Evolutionary conservation across 352 stramenopile species (phyloP).

Genomic region (Pythium folliculosum): DNA sequence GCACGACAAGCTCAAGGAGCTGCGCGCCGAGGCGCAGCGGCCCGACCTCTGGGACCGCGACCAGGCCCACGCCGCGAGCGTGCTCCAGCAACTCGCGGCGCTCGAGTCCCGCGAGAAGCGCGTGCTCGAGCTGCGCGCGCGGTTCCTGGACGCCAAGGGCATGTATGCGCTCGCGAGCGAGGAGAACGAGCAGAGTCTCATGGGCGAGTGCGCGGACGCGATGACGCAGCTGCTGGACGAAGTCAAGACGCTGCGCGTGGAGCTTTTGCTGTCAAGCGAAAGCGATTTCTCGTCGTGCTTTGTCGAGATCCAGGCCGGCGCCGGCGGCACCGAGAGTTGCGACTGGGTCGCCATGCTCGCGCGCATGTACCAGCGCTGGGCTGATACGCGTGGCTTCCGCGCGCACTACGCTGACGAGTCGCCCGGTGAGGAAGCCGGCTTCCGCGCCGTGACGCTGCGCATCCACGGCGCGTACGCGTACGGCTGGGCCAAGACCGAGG

Average conservation of each 20-base stretch:
- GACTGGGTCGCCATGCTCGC: slow-evolving; percentile 96
- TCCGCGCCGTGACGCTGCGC: slow-evolving; percentile 59
- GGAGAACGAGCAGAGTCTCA: slow-evolving; percentile 55
- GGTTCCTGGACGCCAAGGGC: slow-evolving; percentile 68
- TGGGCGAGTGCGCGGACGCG: slow-evolving; percentile 46
- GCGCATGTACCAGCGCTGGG: slow-evolving; percentile 94
- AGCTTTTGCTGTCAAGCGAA: slow-evolving; percentile 59
- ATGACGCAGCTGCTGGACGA: slow-evolving; percentile 44
- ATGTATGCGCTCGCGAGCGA: slow-evolving; percentile 59
- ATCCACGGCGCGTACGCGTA: slow-evolving; percentile 85
- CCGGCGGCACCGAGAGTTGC: slow-evolving; percentile 93
- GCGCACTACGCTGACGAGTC: slow-evolving; percentile 91
- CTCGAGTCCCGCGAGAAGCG: slow-evolving; percentile 53
- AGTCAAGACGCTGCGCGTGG: slow-evolving; percentile 56
- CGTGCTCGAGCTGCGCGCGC: slow-evolving; percentile 38
- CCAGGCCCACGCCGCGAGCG: slow-evolving; percentile 42
- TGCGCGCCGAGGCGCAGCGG: slow-evolving; percentile 46
- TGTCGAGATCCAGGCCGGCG: slow-evolving; percentile 79
- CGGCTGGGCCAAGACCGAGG: slow-evolving; percentile 93
- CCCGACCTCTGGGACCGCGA: slow-evolving; percentile 63
- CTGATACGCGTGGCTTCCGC: slow-evolving; percentile 39
- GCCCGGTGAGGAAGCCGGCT: slow-evolving; percentile 69
- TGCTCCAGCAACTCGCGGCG: slow-evolving; percentile 62
- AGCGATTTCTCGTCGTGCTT: slow-evolving; percentile 72
- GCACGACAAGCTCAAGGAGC: slow-evolving; percentile 38